phyloP scores from a whole-genome alignment of 768 basidiomycete species.

The Sporobolomyces phaffii region DNA sequence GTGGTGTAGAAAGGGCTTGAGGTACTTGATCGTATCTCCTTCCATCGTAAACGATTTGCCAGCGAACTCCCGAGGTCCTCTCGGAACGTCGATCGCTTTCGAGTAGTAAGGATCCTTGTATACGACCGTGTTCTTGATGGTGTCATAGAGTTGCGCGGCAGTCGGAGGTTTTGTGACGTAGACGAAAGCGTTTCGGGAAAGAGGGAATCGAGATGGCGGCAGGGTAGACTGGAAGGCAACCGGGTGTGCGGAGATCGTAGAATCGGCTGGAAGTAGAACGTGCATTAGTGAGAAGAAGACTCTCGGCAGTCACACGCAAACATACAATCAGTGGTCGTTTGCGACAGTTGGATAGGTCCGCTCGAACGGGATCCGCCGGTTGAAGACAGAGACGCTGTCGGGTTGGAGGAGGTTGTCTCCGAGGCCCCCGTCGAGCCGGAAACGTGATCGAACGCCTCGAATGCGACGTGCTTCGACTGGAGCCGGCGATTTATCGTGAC shows the following conservation, averaged over 20 bases:
- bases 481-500: no score
- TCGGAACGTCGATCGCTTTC: conserved; percentile 62
- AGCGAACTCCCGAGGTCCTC: conserved; percentile 66
- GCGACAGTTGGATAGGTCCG: neutral
- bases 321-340: conserved; percentile 13
- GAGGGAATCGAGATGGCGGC: neutral
- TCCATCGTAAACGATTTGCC: conserved; percentile 69
- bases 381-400: conserved; percentile 4
- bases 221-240: conserved; percentile 26
- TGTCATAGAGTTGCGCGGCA: conserved; percentile 52
- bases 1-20: conserved; percentile 56
- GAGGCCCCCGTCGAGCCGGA: neutral
- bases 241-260: no score
- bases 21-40: conserved; percentile 56
- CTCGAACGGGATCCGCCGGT: neutral
- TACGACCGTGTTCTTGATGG: conserved; percentile 52
- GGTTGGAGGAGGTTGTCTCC: neutral
- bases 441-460: neutral
- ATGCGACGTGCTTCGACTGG: conserved; percentile 19
- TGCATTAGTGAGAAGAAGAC: neutral
- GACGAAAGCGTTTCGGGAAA: conserved; percentile 20
- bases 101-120: conserved; percentile 81
- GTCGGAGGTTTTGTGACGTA: conserved; percentile 45
- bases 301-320: neutral
- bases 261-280: neutral